Percentiles rank a stretch among this genome's conserved stretches.
Evolutionary conservation across 331 rosid species (phyloP).

Genomic region (Rhamnella rubrinervis): DNA sequence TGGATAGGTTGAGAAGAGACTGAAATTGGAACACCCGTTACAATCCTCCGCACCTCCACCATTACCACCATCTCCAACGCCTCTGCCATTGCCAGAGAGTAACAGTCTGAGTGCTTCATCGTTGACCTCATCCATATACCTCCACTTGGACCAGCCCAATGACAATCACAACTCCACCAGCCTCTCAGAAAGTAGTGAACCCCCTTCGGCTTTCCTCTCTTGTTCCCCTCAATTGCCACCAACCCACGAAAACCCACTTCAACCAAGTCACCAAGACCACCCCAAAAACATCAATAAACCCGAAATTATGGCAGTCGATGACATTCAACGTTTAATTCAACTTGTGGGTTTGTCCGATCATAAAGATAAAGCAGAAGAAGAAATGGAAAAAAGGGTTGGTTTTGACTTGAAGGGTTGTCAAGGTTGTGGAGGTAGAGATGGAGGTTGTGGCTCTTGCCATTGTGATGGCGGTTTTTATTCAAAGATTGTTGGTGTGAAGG

Average conservation of each 20-base stretch:
- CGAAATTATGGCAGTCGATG: slow-evolving; percentile 28
- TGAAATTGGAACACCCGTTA: slow-evolving; percentile 51
- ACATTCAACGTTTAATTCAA: slow-evolving; percentile 50
- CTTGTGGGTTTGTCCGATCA: slow-evolving; percentile 52
- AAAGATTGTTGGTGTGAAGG: slow-evolving; percentile 73
- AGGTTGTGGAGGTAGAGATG: slow-evolving; percentile 18
- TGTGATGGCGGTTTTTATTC: slow-evolving; percentile 75
- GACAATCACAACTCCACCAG: slow-evolving; percentile 4
- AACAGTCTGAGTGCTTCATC: slow-evolving; percentile 25
- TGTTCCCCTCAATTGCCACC: slow-evolving; percentile 42
- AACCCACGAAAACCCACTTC: slow-evolving; percentile 33
- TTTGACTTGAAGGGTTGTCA: slow-evolving; percentile 10
- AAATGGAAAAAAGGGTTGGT: slow-evolving; percentile 9
- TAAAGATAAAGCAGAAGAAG: slow-evolving; percentile 23
- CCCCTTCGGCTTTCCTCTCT: slow-evolving; percentile 64
- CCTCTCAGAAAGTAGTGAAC: slow-evolving; percentile 45
- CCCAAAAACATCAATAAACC: slow-evolving; percentile 13
- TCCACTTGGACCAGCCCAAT: slow-evolving; percentile 38
- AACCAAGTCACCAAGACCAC: slow-evolving; percentile 10
- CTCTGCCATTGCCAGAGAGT: slow-evolving; percentile 15
- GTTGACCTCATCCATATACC: slow-evolving; percentile 55
- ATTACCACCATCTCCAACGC: neutral
- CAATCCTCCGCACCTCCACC: neutral
- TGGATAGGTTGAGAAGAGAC: slow-evolving; percentile 72
- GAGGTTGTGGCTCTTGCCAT: slow-evolving; percentile 51